Base-by-base conservation (phyloP, 306 rosid genomes). In the Clitoria ternatea region DNA sequence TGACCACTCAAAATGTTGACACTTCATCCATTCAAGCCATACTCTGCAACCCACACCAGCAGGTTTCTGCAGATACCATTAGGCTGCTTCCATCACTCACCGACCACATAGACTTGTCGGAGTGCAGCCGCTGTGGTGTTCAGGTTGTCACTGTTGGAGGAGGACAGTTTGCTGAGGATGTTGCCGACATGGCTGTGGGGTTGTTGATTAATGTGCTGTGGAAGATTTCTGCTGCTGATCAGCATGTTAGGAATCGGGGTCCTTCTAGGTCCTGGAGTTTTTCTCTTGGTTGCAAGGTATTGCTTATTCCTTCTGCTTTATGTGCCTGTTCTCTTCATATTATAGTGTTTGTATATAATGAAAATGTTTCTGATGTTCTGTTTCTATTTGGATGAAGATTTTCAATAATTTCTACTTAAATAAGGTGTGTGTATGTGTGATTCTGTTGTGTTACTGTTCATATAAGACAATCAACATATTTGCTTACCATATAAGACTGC, bases 71-170 rank as follows among this genome's bases (percentile, higher is more conserved):
- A 6, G 76, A 81, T 0, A 6, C 54, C 52, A 22, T 85, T 64
- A 43, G 50, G 3, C 40, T 30, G 4, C 78, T 80, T 3, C 85
- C 87, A 0, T 81, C 87, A 1, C 73, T 85, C 40, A 47, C 77
- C 27, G 69, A 83, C 43, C 85, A 83, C 57, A 74, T 85, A 9
- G 90, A 85, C 76, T 33, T 83, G 67, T 1, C 32, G 11, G 85
- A 83, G 82, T 85, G 90, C 80, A 69, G 69, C 45, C 45, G 53
- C 37, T 82, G 47, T 14, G 75, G 80, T 10, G 24, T 85, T 8
- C 43, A 52, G 40, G 53, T 85, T 11, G 64, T 76, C 56, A n/a
- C 29, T 19, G 27, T n/a, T 3, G 64, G 76, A 11, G 74, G 76
- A 14, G 72, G 15, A 1, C 19, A 13, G n/a, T n/a, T n/a, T 11